phyloP scores from a whole-genome alignment of 306 rosid species.

The Dryas drummondii region DNA sequence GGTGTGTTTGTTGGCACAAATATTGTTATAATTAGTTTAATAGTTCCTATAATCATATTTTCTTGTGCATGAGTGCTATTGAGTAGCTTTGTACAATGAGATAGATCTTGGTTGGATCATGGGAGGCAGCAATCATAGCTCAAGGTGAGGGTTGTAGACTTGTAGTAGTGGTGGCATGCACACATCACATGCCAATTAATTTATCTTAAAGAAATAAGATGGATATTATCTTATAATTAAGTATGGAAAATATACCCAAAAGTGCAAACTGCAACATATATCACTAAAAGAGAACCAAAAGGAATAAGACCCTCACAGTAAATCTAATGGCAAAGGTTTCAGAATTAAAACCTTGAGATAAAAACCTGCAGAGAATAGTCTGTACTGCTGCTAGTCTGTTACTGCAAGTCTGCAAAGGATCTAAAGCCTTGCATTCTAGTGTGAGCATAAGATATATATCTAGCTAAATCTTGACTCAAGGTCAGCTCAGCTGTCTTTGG shows the following conservation, averaged over 20 bases:
- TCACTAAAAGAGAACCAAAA: no score
- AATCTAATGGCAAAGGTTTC: not conserved
- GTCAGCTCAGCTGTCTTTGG: not conserved
- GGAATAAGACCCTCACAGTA: no score
- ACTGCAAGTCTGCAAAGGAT: not conserved
- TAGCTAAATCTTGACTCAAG: not conserved
- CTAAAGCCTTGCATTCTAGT: not conserved
- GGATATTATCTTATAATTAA: conserved; percentile 6
- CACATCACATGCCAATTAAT: conserved; percentile 7
- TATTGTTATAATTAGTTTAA: no score
- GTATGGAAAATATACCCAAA: not conserved
- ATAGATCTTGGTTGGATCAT: conserved; percentile 41
- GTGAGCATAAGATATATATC: not conserved
- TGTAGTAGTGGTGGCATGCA: conserved; percentile 2
- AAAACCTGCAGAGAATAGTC: not conserved
- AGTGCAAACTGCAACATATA: not conserved
- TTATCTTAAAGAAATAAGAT: not conserved
- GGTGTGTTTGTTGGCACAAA: not conserved
- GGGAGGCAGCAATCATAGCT: conserved; percentile 59
- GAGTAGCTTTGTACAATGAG: conserved; percentile 32
- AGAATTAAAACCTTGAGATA: not conserved
- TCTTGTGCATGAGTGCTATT: conserved; percentile 31
- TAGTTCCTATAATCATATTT: not conserved
- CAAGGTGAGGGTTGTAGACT: conserved; percentile 1
- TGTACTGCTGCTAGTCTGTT: not conserved